phyloP scores from a whole-genome alignment of 176 grass and related monocot species.

The Triticum monococcum region DNA sequence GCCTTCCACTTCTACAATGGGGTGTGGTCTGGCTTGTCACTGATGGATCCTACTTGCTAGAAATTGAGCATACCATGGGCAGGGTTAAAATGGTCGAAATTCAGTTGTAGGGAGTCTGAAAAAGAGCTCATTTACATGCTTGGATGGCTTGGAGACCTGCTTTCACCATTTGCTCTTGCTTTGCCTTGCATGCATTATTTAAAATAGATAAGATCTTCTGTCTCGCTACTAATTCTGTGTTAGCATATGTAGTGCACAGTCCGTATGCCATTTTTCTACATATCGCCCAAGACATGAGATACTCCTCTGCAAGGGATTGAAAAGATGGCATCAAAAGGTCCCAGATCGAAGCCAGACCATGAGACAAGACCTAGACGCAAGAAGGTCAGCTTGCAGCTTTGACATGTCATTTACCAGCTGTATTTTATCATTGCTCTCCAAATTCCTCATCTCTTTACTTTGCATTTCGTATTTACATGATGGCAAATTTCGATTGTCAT shows the following conservation, averaged over 20 bases:
- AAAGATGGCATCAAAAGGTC: conserved; percentile 97
- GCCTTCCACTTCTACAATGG: neutral
- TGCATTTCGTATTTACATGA: conserved; percentile 9
- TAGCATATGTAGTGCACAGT: neutral
- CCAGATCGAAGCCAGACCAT: conserved; percentile 84
- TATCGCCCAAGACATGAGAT: conserved; percentile 28
- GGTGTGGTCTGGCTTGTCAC: neutral
- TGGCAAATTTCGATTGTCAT: conserved; percentile 21
- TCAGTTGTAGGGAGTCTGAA: neutral
- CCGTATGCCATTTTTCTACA: conserved; percentile 20
- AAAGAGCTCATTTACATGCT: neutral
- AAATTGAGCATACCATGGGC: neutral
- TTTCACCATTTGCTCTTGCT: neutral
- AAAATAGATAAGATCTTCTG: neutral
- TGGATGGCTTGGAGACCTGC: neutral
- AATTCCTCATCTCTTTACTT: neutral
- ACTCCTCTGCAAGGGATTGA: conserved; percentile 30
- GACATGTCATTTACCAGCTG: conserved; percentile 29
- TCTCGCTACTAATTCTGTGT: conserved; percentile 15
- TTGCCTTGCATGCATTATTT: neutral
- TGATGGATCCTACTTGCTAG: neutral
- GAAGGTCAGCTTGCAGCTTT: conserved; percentile 67
- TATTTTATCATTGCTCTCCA: neutral
- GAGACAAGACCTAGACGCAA: conserved; percentile 92
- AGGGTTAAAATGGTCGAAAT: neutral